Percentiles rank a stretch among this genome's conserved stretches.
Evolutionary conservation across 768 basidiomycete genomes (phyloP).

Genomic region (Porpolomopsis calyptriformis): DNA sequence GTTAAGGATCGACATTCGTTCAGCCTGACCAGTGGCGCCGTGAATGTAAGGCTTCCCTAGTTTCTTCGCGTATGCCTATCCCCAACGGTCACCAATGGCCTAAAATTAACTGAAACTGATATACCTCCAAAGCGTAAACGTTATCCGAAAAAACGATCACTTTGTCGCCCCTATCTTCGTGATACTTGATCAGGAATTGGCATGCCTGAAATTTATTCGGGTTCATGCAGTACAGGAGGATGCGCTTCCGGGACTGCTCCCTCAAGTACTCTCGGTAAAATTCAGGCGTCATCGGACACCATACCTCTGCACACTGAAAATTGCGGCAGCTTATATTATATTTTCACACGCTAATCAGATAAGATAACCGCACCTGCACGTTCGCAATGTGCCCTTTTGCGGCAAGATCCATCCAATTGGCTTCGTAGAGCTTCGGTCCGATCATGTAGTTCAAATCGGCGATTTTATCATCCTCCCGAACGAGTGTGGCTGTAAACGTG

Average conservation of each 20-base stretch:
- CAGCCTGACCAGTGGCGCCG: conserved; percentile 88
- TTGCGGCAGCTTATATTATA: conserved; percentile 7
- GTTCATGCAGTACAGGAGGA: conserved; percentile 99
- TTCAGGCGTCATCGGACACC: conserved; percentile 99
- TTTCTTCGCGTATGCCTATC: conserved; percentile 84
- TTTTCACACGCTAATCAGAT: neutral
- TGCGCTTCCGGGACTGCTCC: conserved; percentile 85
- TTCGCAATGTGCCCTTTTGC: conserved; percentile 99
- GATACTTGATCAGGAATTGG: conserved; percentile 96
- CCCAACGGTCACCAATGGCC: conserved; percentile 5
- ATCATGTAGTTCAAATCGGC: conserved; percentile 98
- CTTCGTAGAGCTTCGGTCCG: conserved; percentile 97
- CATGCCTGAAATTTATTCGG: conserved; percentile 99
- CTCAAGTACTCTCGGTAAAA: conserved; percentile 97
- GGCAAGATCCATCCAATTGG: conserved; percentile 99
- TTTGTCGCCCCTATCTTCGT: conserved; percentile 96
- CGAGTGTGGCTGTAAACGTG: conserved; percentile 71
- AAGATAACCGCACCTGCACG: conserved; percentile 66
- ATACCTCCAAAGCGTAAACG: conserved; percentile 89
- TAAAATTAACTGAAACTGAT: conserved; percentile 14
- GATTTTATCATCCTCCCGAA: conserved; percentile 98
- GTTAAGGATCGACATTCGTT: conserved; percentile 90
- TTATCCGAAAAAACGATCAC: conserved; percentile 99
- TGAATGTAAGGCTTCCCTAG: conserved; percentile 93
- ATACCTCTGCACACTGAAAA: conserved; percentile 90